Evolutionary conservation across 2,329 filamentous ascomycete genomes (phyloP).

Genomic region (Colletotrichum cereale): DNA sequence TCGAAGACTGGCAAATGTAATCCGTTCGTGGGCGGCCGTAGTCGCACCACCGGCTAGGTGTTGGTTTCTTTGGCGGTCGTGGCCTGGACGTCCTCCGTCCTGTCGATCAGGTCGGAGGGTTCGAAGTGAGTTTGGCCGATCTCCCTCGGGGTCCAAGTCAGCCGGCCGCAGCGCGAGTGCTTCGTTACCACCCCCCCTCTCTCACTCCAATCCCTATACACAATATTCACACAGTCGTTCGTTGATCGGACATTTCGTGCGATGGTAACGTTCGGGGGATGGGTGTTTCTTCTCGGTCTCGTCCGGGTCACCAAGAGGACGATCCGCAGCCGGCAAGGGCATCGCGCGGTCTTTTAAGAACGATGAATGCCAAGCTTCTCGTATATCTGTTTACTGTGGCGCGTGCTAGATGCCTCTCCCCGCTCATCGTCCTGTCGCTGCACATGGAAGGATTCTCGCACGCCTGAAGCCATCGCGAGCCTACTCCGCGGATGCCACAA

Average conservation of each 20-base stretch:
- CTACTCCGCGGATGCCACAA: constrained; percentile 27
- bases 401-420: neutral
- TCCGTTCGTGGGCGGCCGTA: neutral
- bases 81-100: neutral
- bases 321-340: neutral
- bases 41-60: neutral
- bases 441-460: neutral
- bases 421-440: neutral
- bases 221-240: neutral
- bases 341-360: constrained; percentile 3
- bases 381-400: constrained; percentile 2
- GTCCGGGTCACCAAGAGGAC: neutral
- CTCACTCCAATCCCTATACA: neutral
- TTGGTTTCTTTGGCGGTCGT: neutral
- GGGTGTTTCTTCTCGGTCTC: neutral
- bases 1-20: neutral
- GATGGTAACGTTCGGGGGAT: neutral
- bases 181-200: neutral
- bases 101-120: neutral
- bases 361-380: neutral
- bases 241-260: neutral
- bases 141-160: neutral
- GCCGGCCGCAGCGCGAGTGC: neutral
- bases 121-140: neutral
- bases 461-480: neutral